These are phyloP conservation scores for Alternaria triticina DNA, from an alignment of 2,329 filamentous ascomycete species.

Conservation along the genomic window DNA sequence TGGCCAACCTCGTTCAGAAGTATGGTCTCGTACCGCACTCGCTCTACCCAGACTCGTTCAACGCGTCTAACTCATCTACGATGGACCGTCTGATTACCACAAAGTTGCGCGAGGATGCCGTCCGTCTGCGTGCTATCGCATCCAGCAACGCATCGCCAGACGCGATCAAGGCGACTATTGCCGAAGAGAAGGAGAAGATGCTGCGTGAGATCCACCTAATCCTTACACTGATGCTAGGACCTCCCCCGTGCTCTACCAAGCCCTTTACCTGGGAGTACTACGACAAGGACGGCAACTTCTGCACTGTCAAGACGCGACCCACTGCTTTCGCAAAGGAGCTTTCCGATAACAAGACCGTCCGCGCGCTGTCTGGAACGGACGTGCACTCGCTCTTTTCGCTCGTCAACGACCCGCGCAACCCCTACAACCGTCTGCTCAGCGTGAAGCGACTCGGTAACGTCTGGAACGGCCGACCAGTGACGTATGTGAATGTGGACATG, in stretches of 20 bases:
- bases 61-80: conserved; percentile 71
- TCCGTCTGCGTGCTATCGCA: conserved; percentile 70
- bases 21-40: conserved; percentile 86
- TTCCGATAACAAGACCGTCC: conserved; percentile 63
- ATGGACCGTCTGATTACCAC: conserved; percentile 80
- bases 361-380: conserved; percentile 63
- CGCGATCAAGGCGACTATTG: conserved; percentile 50
- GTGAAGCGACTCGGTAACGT: conserved; percentile 83
- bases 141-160: conserved; percentile 44
- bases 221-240: conserved; percentile 81
- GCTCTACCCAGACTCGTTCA: conserved; percentile 83
- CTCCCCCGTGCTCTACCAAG: conserved; percentile 71
- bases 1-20: conserved; percentile 82
- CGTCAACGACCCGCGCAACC: conserved; percentile 83
- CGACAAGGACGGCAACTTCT: conserved; percentile 70
- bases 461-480: conserved; percentile 75
- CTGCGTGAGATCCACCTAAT: conserved; percentile 80
- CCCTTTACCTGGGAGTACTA: conserved; percentile 83
- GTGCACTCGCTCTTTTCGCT: conserved; percentile 78
- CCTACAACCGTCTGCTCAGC: conserved; percentile 73
- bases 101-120: conserved; percentile 83
- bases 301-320: conserved; percentile 69
- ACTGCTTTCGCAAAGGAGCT: conserved; percentile 74
- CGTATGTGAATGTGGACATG: conserved; percentile 85
- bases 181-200: conserved; percentile 71